Base-by-base conservation (phyloP, 371 early-diverging fungal genomes). In the Mortierella sp. region DNA sequence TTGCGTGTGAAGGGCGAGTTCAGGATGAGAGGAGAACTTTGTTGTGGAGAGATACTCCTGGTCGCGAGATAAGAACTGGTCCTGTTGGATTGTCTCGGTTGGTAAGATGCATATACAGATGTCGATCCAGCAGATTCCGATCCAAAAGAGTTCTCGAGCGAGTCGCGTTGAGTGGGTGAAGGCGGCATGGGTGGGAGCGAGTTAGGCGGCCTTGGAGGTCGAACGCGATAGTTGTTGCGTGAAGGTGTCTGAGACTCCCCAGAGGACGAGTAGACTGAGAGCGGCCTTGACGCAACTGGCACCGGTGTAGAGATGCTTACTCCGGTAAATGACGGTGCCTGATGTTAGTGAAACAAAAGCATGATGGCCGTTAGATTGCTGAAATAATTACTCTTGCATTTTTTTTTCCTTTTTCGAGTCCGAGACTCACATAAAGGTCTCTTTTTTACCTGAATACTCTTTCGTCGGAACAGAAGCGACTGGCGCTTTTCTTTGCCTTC, bases 1-100 rank as follows among this genome's bases (percentile, higher is more conserved):
- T 77, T 73, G 22, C 84, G 79, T 0, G 73, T 79, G 53, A 83
- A 83, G 4, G 79, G 79, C 11, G 84, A 83, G 29, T 79, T 79
- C 13, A 83, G 45, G 5, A 76, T 73, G 45, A 76, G 55, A 2
- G 79, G 79, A 0, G 69, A n/a, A 5, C 10, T 37, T 10, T 69
- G 76, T 9, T 52, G 71, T 1, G 79, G 76, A 16, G 84, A 72
- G 3, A 31, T 64, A 31, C 64, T 79, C 29, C 76, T 41, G 11
- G 70, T 64, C 10, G 84, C 79, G 11, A 79, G 73, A 37, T 79
- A 83, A n/a, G 68, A 64, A 43, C 44, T 73, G 16, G 71, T 55
- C 66, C 76, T 64, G 26, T 67, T 53, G 31, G 26, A 11, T 8
- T 63, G 16, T 34, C 14, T 48, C 14, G 52, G 64, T 8, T 52